A percentile compares a stretch with the other conserved stretches of the same genome.
Conservation (phyloP, 2,329 filamentous ascomycete genomes). For the Fusarium xyrophilum region DNA sequence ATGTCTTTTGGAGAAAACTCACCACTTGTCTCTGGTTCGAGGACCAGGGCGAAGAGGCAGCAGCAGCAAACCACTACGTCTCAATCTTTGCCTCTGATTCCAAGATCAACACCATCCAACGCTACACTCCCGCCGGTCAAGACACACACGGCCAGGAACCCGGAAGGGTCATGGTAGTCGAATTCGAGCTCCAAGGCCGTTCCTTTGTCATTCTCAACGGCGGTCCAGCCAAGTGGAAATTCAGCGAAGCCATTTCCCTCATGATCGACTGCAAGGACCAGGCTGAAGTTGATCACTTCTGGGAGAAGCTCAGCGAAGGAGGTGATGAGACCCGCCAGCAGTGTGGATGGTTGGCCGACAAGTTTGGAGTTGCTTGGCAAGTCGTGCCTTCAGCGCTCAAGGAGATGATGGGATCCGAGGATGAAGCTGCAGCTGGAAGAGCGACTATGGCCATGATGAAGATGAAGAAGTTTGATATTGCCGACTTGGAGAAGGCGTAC, state of each 20-base stretch:
- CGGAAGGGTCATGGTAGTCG: slow-evolving; percentile 46
- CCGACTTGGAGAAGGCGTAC: slow-evolving; percentile 47
- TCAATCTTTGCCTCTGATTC: slow-evolving; percentile 51
- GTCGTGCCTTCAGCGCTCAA: slow-evolving; percentile 50
- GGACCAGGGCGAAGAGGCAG: slow-evolving; percentile 51
- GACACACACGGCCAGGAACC: slow-evolving; percentile 44
- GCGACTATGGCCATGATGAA: slow-evolving; percentile 49
- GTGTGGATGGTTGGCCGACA: slow-evolving; percentile 56
- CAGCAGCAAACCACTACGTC: slow-evolving; percentile 52
- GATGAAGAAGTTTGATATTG: slow-evolving; percentile 55
- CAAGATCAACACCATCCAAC: slow-evolving; percentile 45
- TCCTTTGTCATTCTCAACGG: slow-evolving; percentile 54
- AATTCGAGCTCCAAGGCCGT: slow-evolving; percentile 50
- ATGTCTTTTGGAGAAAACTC: slow-evolving; percentile 38
- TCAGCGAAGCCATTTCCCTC: slow-evolving; percentile 52
- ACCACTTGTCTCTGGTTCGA: slow-evolving; percentile 53
- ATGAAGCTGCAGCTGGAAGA: slow-evolving; percentile 45
- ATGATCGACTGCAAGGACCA: slow-evolving; percentile 54
- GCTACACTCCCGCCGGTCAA: slow-evolving; percentile 42
- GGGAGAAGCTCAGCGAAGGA: slow-evolving; percentile 51
- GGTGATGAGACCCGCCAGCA: slow-evolving; percentile 47
- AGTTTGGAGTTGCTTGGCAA: slow-evolving; percentile 57
- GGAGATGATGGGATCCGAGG: slow-evolving; percentile 45
- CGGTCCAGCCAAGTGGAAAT: slow-evolving; percentile 49
- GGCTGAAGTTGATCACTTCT: slow-evolving; percentile 57